phyloP scores from a whole-genome alignment of 1,284 basidiomycete species.

The Rhodotorula sp. region DNA sequence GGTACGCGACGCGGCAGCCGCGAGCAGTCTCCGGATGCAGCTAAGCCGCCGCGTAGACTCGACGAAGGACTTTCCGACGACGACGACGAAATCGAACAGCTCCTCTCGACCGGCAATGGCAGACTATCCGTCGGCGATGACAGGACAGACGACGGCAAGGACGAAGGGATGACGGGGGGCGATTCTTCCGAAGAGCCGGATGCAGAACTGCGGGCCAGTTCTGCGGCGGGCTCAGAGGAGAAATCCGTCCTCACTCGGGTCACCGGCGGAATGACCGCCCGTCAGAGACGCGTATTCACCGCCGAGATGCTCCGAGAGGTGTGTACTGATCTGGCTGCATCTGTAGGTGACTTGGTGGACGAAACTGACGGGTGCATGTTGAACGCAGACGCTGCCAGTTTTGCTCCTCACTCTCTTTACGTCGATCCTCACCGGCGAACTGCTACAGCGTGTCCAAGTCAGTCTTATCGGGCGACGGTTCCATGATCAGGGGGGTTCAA shows the following conservation, averaged over 20 bases:
- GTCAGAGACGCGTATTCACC: conserved; percentile 21
- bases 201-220: too few relatives aligned
- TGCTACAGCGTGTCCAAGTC: conserved; percentile 41
- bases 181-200: too few relatives aligned
- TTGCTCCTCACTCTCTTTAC: conserved; percentile 40
- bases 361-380: neutral
- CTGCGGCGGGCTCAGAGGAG: too few relatives aligned
- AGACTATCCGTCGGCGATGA: neutral
- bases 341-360: too few relatives aligned
- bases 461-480: neutral
- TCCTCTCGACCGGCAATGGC: neutral
- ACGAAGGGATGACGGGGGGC: neutral
- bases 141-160: neutral
- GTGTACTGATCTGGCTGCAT: neutral
- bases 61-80: conserved; percentile 20
- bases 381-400: conserved; percentile 40
- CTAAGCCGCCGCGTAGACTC: neutral
- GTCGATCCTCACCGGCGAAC: conserved; percentile 39
- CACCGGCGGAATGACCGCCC: conserved; percentile 21
- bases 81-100: conserved; percentile 25
- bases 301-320: conserved; percentile 40
- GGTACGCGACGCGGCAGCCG: neutral
- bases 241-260: neutral
- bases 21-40: neutral
- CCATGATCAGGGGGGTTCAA: rapidly evolving